Conservation (phyloP, 2,329 filamentous ascomycete species). For the Ascochyta pisi region DNA sequence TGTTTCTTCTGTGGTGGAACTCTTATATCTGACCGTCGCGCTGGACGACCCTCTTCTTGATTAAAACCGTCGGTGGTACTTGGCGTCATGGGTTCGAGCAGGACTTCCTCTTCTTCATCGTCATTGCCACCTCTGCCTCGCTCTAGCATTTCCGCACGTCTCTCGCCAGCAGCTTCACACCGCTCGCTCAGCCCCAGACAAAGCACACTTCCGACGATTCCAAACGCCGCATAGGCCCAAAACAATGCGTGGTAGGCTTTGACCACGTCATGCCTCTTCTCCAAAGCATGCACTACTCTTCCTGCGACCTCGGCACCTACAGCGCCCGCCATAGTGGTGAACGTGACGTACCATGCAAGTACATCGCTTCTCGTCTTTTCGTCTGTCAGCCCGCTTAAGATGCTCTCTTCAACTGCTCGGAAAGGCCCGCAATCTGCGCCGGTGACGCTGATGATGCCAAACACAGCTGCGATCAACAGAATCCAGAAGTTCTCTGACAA, state of each 20-base stretch:
- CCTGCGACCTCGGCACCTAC: slow-evolving; percentile 48
- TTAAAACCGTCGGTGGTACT: slow-evolving; percentile 42
- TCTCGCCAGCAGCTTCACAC: slow-evolving; percentile 51
- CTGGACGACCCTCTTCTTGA: slow-evolving; percentile 25
- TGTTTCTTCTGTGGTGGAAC: slow-evolving; percentile 36
- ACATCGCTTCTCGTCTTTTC: slow-evolving; percentile 47
- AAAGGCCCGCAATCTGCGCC: slow-evolving; percentile 47
- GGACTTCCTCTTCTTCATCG: slow-evolving; percentile 44
- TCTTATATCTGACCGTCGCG: slow-evolving; percentile 25
- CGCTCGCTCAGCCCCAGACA: slow-evolving; percentile 49
- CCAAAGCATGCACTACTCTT: slow-evolving; percentile 50
- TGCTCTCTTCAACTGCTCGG: slow-evolving; percentile 46
- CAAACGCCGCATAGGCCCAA: slow-evolving; percentile 53
- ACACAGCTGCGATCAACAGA: slow-evolving; percentile 45
- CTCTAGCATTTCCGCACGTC: slow-evolving; percentile 34
- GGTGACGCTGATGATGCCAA: slow-evolving; percentile 49
- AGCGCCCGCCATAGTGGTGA: slow-evolving; percentile 46
- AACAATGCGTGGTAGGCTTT: slow-evolving; percentile 53
- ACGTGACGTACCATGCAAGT: slow-evolving; percentile 50
- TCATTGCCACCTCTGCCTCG: slow-evolving; percentile 22
- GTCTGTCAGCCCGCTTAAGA: slow-evolving; percentile 46
- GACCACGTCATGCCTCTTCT: slow-evolving; percentile 45
- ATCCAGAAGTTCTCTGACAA: slow-evolving; percentile 48
- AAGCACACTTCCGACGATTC: slow-evolving; percentile 48
- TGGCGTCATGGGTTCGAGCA: slow-evolving; percentile 43